phyloP scores from a whole-genome alignment of 2,329 filamentous ascomycete species.

The Trichoderma breve region DNA sequence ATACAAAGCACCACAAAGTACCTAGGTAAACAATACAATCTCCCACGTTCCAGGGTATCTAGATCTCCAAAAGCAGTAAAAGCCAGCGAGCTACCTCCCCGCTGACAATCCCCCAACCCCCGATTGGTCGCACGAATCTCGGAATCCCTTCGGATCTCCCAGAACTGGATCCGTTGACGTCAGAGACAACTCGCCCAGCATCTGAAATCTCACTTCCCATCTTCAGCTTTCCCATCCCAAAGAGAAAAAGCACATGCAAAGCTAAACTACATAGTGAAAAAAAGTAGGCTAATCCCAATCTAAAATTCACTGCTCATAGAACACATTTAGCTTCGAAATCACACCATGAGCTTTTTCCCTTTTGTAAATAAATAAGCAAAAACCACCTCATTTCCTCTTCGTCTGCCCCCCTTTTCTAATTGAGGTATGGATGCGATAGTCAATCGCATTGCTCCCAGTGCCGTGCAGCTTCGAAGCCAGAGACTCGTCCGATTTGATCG shows the following conservation, averaged over 20 bases:
- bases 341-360: not conserved
- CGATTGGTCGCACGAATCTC: conserved; percentile 3
- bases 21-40: not conserved
- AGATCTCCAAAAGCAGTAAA: not conserved
- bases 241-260: not conserved
- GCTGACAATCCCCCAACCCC: not conserved
- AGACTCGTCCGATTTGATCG: not conserved
- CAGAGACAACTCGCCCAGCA: not conserved
- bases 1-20: not conserved
- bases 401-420: not conserved
- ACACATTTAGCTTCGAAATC: not conserved
- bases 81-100: not conserved
- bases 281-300: not conserved
- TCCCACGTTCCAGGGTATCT: not conserved
- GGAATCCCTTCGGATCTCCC: not conserved
- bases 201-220: not conserved
- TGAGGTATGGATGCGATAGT: conserved; percentile 4
- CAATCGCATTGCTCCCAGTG: not conserved
- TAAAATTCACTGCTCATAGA: not conserved
- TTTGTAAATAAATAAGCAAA: not conserved
- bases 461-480: not conserved
- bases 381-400: not conserved
- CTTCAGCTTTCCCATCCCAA: not conserved
- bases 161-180: conserved; percentile 3
- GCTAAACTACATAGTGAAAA: not conserved